phyloP scores from a whole-genome alignment of 1,139 yeast genomes.

The Debaryomyces fabryi region DNA sequence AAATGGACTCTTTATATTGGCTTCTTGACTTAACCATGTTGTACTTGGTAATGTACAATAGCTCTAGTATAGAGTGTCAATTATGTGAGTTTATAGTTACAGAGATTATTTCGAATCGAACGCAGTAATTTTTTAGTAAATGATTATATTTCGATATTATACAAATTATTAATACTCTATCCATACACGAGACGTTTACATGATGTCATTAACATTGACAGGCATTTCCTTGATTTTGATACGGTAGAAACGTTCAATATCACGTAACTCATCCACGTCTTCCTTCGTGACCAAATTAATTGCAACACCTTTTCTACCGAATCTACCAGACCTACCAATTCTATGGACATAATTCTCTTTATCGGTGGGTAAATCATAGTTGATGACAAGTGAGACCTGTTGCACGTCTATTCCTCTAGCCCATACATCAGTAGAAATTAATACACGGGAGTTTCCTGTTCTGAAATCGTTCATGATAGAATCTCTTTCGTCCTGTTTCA shows the following conservation, averaged over 20 bases:
- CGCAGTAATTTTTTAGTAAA: not conserved
- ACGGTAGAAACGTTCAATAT: slow-evolving; percentile 75
- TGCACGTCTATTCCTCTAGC: slow-evolving; percentile 98
- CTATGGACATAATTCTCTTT: slow-evolving; percentile 91
- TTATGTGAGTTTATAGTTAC: not conserved
- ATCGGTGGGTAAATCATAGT: slow-evolving; percentile 85
- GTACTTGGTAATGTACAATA: not conserved
- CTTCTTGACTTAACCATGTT: not conserved
- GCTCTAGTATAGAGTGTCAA: not conserved
- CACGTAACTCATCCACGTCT: slow-evolving; percentile 62
- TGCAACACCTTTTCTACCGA: slow-evolving; percentile 95
- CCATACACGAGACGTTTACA: slow-evolving; percentile 20
- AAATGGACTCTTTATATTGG: not conserved
- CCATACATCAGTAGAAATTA: slow-evolving; percentile 96
- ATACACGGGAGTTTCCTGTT: slow-evolving; percentile 75
- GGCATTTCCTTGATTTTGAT: slow-evolving; percentile 90
- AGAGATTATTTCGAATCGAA: not conserved
- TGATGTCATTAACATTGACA: slow-evolving; percentile 58
- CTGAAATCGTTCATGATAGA: slow-evolving; percentile 85
- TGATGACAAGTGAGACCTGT: slow-evolving; percentile 92
- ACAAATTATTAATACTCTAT: not conserved
- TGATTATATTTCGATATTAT: not conserved
- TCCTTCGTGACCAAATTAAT: slow-evolving; percentile 80
- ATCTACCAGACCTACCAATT: slow-evolving; percentile 93
- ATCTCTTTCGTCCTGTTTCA: slow-evolving; percentile 93